Evolutionary conservation across 345 rosid genomes (phyloP).

Genomic region (thale cress (Arabidopsis thaliana)): DNA sequence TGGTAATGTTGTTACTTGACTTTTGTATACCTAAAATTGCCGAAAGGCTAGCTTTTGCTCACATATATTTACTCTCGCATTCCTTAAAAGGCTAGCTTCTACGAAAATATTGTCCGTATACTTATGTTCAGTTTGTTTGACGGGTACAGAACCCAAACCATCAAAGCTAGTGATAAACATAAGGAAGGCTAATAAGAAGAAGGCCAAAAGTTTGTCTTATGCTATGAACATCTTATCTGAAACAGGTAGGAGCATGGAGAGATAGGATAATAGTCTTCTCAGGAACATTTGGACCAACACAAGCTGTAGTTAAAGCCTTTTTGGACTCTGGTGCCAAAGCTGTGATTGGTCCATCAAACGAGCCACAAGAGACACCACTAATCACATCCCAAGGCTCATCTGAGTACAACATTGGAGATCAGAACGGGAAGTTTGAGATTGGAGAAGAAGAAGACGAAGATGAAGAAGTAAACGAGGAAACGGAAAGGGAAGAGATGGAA

Average conservation of each 20-base stretch:
- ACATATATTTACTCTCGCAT: constrained; percentile 56
- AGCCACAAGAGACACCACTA: constrained; percentile 67
- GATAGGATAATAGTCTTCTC: constrained; percentile 90
- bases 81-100: constrained; percentile 8
- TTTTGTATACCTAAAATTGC: neutral
- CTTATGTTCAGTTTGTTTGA: neutral
- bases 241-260: constrained; percentile 97
- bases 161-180: neutral
- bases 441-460: constrained; percentile 91
- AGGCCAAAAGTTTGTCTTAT: neutral
- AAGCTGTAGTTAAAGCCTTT: constrained; percentile 53
- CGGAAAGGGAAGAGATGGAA: constrained; percentile 68
- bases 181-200: neutral
- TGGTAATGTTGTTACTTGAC: constrained; percentile 57
- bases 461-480: constrained; percentile 55
- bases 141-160: neutral
- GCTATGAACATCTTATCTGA: neutral
- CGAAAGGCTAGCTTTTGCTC: too few relatives aligned
- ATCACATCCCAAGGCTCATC: constrained; percentile 57
- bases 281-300: constrained; percentile 79
- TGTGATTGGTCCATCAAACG: constrained; percentile 69
- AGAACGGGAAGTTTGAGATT: constrained; percentile 85
- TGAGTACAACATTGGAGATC: constrained; percentile 53
- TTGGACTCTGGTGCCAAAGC: constrained; percentile 93
- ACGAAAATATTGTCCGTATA: neutral